These are phyloP conservation scores for Striga hermonthica DNA, from an alignment of 305 asterid species.

Conservation along the genomic window DNA sequence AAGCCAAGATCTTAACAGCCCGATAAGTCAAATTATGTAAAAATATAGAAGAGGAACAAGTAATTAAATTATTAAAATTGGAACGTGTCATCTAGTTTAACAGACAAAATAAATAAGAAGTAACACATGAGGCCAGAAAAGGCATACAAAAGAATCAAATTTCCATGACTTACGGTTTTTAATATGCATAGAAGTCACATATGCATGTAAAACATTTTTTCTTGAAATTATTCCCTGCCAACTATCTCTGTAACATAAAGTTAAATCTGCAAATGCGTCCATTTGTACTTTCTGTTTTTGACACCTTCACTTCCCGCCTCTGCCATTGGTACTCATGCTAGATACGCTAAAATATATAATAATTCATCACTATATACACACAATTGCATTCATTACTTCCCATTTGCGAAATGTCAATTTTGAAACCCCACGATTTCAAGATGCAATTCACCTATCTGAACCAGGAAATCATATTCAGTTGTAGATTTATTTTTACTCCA, in stretches of 20 bases:
- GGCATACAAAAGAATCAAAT: too few species aligned
- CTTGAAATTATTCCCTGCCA: too few species aligned
- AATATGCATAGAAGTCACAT: too few species aligned
- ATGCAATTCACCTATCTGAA: slow-evolving; percentile 1
- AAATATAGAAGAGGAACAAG: not conserved
- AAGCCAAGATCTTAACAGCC: too few species aligned
- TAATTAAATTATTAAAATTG: not conserved
- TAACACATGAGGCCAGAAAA: slow-evolving; percentile 17
- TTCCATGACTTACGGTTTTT: too few species aligned
- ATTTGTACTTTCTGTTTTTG: not conserved
- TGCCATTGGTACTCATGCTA: not conserved
- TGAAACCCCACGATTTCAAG: slow-evolving; percentile 13
- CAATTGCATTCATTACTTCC: not conserved
- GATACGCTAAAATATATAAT: not conserved
- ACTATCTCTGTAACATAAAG: too few species aligned
- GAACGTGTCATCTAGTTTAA: not conserved
- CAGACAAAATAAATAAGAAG: not conserved
- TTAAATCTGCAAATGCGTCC: too few species aligned
- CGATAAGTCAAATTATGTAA: not conserved
- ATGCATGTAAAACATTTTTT: too few species aligned
- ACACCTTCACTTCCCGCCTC: not conserved
- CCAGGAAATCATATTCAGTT: not conserved
- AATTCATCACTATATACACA: too few species aligned
- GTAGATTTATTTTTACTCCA: too few species aligned
- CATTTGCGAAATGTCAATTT: not conserved